phyloP scores from a whole-genome alignment of 2,329 filamentous ascomycete genomes.

The Fusarium pseudocircinatum region DNA sequence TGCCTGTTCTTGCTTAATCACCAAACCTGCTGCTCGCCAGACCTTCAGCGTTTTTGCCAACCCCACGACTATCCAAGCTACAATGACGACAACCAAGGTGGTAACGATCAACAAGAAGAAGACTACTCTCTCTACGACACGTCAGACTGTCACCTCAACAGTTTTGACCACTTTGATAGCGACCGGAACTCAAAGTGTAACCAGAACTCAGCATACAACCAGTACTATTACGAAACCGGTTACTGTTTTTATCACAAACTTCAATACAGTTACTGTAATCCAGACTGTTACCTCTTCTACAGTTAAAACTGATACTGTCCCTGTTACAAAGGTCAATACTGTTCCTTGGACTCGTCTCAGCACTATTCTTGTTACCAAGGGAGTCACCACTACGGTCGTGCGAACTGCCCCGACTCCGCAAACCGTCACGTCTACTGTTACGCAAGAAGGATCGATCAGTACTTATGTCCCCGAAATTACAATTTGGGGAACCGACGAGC shows the following conservation, averaged over 20 bases:
- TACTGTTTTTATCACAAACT: neutral
- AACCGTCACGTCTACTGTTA: neutral
- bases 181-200: neutral
- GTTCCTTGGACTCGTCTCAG: neutral
- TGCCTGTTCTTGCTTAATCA: neutral
- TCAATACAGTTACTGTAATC: neutral
- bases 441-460: neutral
- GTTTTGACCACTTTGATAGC: neutral
- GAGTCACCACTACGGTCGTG: neutral
- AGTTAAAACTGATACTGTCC: neutral
- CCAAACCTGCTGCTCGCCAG: neutral
- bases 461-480: neutral
- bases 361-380: neutral
- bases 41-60: neutral
- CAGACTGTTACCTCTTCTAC: neutral
- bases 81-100: neutral
- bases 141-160: neutral
- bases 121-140: neutral
- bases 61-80: neutral
- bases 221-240: neutral
- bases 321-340: neutral
- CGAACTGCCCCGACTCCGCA: neutral
- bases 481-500: neutral
- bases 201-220: neutral
- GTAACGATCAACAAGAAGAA: neutral